These are phyloP conservation scores for Geranium rotundifolium DNA, from an alignment of 345 rosid genomes.

Conservation along the genomic window DNA sequence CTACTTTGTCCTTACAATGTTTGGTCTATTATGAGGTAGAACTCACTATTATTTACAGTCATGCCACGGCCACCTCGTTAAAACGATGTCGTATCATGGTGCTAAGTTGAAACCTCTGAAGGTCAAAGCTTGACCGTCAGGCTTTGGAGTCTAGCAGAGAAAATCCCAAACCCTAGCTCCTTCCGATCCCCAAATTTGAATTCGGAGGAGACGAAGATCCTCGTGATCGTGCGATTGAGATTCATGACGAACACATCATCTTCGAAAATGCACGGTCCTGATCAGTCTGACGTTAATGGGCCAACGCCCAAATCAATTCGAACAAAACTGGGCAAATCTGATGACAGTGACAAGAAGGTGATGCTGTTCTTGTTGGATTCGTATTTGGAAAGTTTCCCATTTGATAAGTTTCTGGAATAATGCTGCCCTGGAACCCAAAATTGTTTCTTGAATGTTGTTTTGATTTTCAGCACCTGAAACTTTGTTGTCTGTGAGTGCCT, in stretches of 20 bases:
- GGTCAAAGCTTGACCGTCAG: neutral
- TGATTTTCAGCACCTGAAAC: neutral
- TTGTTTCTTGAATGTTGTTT: neutral
- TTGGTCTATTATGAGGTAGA: too few relatives aligned
- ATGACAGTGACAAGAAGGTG: neutral
- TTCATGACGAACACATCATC: neutral
- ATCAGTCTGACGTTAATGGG: neutral
- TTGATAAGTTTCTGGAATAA: too few relatives aligned
- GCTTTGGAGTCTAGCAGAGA: neutral
- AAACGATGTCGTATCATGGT: neutral
- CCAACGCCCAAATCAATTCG: neutral
- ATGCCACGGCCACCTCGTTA: too few relatives aligned
- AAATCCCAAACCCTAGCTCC: neutral
- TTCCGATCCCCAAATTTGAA: neutral
- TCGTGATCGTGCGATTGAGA: neutral
- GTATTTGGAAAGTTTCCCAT: neutral
- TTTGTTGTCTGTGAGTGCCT: neutral
- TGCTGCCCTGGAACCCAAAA: neutral
- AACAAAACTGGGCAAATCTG: neutral
- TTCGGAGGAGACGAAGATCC: neutral
- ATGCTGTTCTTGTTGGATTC: neutral
- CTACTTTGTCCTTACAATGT: too few relatives aligned
- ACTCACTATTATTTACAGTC: too few relatives aligned
- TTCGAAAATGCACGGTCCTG: neutral
- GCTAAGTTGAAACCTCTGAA: neutral